These are phyloP conservation scores for Eucalyptus curtisii DNA, from an alignment of 345 rosid genomes.

Conservation along the genomic window DNA sequence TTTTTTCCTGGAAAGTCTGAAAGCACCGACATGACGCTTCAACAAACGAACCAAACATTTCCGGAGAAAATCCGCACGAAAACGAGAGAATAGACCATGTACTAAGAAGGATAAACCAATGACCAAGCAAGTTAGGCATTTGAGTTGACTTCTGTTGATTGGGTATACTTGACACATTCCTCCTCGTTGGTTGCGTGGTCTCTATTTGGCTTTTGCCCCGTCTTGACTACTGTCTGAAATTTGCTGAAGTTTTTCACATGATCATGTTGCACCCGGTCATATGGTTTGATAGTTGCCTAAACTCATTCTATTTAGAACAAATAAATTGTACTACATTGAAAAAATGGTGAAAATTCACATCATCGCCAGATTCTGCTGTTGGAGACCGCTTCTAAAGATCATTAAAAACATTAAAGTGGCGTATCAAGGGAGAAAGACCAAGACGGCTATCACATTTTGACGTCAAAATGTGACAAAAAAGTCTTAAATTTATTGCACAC, in stretches of 20 bases:
- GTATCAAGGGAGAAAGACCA: neutral
- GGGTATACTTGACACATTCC: neutral
- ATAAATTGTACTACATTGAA: neutral
- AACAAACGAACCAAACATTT: neutral
- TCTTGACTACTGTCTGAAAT: neutral
- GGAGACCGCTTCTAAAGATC: neutral
- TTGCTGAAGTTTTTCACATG: neutral
- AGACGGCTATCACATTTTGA: neutral
- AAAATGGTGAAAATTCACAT: neutral
- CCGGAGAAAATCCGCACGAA: neutral
- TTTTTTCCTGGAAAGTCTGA: neutral
- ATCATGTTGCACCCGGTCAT: neutral
- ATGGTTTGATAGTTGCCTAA: neutral
- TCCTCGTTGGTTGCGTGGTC: neutral
- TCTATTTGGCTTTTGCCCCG: neutral
- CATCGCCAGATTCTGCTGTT: neutral
- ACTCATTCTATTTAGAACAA: neutral
- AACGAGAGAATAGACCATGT: neutral
- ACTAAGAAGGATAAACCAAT: neutral
- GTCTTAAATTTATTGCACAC: neutral
- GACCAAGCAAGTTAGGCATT: neutral
- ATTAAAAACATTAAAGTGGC: neutral
- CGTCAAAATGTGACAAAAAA: too few relatives aligned
- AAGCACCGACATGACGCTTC: neutral
- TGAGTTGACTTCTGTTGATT: neutral